Evolutionary conservation across 2,329 filamentous ascomycete species (phyloP).

Genomic region (Chaetothyriales sp.): DNA sequence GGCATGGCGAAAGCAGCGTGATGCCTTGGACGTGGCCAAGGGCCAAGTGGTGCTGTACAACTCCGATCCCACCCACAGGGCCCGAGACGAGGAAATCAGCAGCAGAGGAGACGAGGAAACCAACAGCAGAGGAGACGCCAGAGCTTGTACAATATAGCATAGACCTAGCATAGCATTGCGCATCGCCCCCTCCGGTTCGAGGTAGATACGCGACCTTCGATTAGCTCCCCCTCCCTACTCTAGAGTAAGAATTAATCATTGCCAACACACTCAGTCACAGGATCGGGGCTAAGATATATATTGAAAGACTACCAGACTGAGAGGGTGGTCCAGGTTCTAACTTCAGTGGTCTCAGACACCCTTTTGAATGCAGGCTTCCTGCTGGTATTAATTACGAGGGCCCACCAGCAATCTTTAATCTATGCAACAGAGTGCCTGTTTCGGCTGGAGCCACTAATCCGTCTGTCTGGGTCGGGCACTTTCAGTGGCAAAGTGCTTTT

Average conservation of each 20-base stretch:
- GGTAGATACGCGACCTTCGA: background rate
- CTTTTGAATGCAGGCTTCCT: background rate
- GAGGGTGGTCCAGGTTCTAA: background rate
- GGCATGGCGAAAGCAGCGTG: slow-evolving; percentile 42
- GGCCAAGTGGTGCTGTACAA: slow-evolving; percentile 22
- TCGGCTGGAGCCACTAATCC: background rate
- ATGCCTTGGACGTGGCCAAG: slow-evolving; percentile 36
- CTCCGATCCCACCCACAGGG: background rate
- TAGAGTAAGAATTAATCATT: background rate
- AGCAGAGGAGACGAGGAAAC: background rate
- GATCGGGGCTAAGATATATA: background rate
- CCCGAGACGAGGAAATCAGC: background rate
- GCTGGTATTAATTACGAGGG: background rate
- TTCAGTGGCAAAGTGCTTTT: background rate
- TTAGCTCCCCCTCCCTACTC: too few relatives aligned
- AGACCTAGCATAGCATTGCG: background rate
- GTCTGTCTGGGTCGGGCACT: background rate
- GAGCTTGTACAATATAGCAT: background rate
- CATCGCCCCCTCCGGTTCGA: background rate
- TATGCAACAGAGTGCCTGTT: background rate
- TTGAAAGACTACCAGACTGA: background rate
- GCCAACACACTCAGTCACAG: too few relatives aligned
- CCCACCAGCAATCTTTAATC: background rate
- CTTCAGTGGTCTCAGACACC: background rate
- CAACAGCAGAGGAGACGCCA: background rate